These are phyloP conservation scores for Aegilops sharonensis DNA, from an alignment of 176 grass and related monocot genomes.

Conservation along the genomic window DNA sequence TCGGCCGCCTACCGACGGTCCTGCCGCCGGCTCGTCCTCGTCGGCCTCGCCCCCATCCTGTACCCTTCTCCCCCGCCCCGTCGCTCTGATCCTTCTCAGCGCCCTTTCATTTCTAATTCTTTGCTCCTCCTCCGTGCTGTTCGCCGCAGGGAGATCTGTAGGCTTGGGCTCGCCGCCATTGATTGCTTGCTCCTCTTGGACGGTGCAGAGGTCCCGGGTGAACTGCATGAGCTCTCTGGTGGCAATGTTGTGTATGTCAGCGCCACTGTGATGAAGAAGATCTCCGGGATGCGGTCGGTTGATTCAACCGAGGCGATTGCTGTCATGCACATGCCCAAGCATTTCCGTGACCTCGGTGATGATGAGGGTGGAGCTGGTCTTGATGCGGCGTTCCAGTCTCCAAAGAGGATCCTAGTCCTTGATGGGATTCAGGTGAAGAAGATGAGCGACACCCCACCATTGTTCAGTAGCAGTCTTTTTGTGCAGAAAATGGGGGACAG, in stretches of 20 bases:
- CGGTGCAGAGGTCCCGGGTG: conserved; percentile 33
- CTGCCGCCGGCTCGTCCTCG: conserved; percentile 52
- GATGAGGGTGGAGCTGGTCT: conserved; percentile 20
- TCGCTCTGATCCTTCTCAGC: background rate
- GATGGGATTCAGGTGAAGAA: conserved; percentile 88
- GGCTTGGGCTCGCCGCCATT: conserved; percentile 38
- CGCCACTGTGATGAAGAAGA: conserved; percentile 74
- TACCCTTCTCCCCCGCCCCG: conserved; percentile 1
- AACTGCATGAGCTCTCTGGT: conserved; percentile 30
- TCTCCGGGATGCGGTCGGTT: conserved; percentile 81
- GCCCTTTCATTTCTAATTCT: background rate
- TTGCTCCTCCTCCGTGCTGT: background rate
- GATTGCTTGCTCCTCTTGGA: conserved; percentile 70
- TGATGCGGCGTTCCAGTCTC: conserved; percentile 45
- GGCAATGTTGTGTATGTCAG: conserved; percentile 51
- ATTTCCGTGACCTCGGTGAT: conserved; percentile 42
- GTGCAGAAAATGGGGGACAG: background rate
- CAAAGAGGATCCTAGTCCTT: conserved; percentile 74
- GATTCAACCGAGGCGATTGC: conserved; percentile 83
- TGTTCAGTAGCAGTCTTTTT: background rate
- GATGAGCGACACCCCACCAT: background rate
- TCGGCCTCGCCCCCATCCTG: conserved; percentile 79
- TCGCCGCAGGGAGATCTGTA: conserved; percentile 64
- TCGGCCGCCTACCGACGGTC: conserved; percentile 68
- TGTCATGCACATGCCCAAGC: conserved; percentile 71